Conservation (phyloP, 208 protist species). For the Crithidia bombi region DNA sequence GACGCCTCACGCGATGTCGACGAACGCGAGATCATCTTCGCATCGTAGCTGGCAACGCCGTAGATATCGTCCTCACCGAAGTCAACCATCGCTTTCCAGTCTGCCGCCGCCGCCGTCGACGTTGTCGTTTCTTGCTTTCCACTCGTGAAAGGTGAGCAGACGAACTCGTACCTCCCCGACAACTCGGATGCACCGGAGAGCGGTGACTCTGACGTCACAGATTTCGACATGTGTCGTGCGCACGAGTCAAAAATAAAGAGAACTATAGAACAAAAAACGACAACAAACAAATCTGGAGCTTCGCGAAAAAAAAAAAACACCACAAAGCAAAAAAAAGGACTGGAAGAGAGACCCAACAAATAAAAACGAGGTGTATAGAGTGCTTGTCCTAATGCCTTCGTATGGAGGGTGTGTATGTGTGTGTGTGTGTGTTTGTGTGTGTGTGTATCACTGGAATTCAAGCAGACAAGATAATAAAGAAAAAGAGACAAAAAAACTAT, state of each 20-base stretch:
- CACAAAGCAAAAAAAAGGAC: not conserved
- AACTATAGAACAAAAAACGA: not conserved
- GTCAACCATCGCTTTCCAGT: not conserved
- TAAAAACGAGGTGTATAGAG: not conserved
- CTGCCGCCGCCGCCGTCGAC: not conserved
- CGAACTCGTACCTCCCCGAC: conserved; percentile 5
- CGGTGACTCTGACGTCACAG: conserved; percentile 1
- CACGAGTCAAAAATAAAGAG: not conserved
- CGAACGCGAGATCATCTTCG: not conserved
- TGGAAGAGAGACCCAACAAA: not conserved
- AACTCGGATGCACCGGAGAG: not conserved
- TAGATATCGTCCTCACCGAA: conserved; percentile 6
- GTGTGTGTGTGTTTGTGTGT: too few relatives aligned
- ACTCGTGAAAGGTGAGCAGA: not conserved
- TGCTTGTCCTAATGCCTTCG: too few relatives aligned
- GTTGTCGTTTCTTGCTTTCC: not conserved
- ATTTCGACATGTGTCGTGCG: not conserved
- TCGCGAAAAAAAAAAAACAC: not conserved
- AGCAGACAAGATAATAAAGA: not conserved
- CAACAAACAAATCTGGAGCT: not conserved
- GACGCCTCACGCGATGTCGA: not conserved
- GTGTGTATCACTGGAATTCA: too few relatives aligned
- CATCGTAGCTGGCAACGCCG: not conserved
- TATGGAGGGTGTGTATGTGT: too few relatives aligned
- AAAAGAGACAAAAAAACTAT: not conserved